Evolutionary conservation across 805 yeast genomes (phyloP).

Genomic region (Candida arabinofermentans): DNA sequence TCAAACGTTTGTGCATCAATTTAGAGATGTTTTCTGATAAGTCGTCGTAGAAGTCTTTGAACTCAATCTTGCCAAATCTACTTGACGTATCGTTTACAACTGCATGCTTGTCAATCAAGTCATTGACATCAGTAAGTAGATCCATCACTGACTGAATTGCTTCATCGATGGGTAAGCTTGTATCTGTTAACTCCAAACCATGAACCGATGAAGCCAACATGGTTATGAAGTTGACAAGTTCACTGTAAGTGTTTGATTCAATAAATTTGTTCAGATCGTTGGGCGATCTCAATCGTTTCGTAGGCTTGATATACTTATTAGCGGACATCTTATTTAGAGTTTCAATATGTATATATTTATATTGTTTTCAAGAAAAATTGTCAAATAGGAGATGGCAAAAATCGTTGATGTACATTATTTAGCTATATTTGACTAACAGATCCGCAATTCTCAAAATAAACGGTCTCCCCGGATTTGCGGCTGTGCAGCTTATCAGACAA

Average conservation of each 20-base stretch:
- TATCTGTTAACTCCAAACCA: slow-evolving; percentile 29
- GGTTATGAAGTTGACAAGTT: slow-evolving; percentile 50
- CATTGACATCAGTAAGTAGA: slow-evolving; percentile 43
- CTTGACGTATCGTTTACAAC: slow-evolving; percentile 64
- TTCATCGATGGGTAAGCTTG: slow-evolving; percentile 11
- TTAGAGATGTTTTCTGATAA: slow-evolving; percentile 30
- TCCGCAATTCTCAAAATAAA: no score
- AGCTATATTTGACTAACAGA: no score
- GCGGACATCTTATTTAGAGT: background rate
- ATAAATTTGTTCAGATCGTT: slow-evolving; percentile 65
- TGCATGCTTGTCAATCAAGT: slow-evolving; percentile 53
- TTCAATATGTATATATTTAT: background rate
- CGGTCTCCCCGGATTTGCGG: background rate
- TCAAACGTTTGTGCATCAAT: slow-evolving; percentile 17
- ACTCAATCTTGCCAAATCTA: slow-evolving; percentile 90
- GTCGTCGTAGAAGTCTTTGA: slow-evolving; percentile 76
- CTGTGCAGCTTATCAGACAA: background rate
- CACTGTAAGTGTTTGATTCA: slow-evolving; percentile 44
- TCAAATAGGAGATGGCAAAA: background rate
- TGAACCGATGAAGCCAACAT: slow-evolving; percentile 59
- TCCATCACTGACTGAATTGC: slow-evolving; percentile 29
- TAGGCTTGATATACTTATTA: slow-evolving; percentile 14
- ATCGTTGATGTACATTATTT: background rate
- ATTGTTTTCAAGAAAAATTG: background rate
- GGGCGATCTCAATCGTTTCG: slow-evolving; percentile 20